These are phyloP conservation scores for Saccharomyces hybrid DNA, from an alignment of 1,139 yeast genomes.

Conservation along the genomic window DNA sequence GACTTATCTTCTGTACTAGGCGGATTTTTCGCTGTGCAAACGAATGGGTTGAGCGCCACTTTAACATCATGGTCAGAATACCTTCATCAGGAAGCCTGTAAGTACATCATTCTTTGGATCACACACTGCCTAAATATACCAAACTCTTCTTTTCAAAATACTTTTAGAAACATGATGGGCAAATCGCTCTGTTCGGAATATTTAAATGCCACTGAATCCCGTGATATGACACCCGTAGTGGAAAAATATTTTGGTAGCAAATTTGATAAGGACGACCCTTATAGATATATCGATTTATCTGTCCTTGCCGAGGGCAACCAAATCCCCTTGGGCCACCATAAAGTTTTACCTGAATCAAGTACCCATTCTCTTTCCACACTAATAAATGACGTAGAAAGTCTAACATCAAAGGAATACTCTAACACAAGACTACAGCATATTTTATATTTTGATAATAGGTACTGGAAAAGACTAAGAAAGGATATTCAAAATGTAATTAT, in stretches of 20 bases:
- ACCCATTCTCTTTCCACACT: conserved; percentile 40
- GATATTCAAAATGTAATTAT: conserved; percentile 42
- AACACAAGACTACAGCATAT: conserved; percentile 48
- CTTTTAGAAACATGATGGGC: conserved; percentile 33
- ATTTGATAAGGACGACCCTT: conserved; percentile 15
- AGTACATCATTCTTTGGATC: conserved; percentile 45
- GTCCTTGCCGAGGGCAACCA: conserved; percentile 16
- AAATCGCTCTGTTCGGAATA: conserved; percentile 25
- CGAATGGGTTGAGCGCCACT: conserved; percentile 49
- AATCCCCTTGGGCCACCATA: conserved; percentile 29
- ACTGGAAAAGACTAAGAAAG: conserved; percentile 44
- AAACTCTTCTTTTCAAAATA: conserved; percentile 30
- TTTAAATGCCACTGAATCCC: conserved; percentile 10
- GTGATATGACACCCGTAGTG: conserved; percentile 17
- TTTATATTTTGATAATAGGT: conserved; percentile 49
- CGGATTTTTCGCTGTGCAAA: conserved; percentile 36
- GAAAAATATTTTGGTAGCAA: conserved; percentile 17
- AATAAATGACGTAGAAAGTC: conserved; percentile 16
- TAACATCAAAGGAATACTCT: conserved; percentile 30
- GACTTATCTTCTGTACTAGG: conserved; percentile 27
- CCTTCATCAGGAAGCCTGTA: conserved; percentile 42
- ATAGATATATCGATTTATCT: conserved; percentile 26
- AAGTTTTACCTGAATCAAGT: conserved; percentile 32
- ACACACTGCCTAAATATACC: conserved; percentile 36
- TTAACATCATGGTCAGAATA: conserved; percentile 44